Percentiles rank a stretch among this genome's conserved stretches.
These are phyloP conservation scores for Barnettozyma pratensis DNA, from an alignment of 805 yeast genomes.

Conservation along the genomic window DNA sequence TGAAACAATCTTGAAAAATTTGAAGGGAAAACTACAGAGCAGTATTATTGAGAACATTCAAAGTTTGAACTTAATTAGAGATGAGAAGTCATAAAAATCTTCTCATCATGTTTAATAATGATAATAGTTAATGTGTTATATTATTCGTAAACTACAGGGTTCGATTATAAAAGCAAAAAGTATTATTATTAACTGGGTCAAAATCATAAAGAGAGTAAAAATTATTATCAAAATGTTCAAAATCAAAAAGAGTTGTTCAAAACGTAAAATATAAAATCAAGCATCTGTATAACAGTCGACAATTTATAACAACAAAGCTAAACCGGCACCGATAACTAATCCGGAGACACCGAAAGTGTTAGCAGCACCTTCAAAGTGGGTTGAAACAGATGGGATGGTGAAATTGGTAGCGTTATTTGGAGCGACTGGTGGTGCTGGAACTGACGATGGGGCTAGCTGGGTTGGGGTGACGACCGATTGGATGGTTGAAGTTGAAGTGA, in stretches of 20 bases:
- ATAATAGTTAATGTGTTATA: not conserved
- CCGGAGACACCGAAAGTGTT: slow-evolving; percentile 4
- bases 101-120: too few relatives aligned
- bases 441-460: not conserved
- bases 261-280: not conserved
- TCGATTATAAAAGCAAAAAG: too few relatives aligned
- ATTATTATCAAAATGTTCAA: not conserved
- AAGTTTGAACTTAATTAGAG: slow-evolving; percentile 2
- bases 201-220: not conserved
- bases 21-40: slow-evolving; percentile 9
- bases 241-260: not conserved
- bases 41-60: not conserved
- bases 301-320: slow-evolving; percentile 8
- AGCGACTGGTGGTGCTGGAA: not conserved
- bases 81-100: not conserved
- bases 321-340: slow-evolving; percentile 4
- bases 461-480: not conserved
- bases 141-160: too few relatives aligned
- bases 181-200: too few relatives aligned
- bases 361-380: slow-evolving; percentile 9
- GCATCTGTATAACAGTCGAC: not conserved
- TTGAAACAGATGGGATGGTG: slow-evolving; percentile 5
- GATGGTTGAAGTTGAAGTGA: not conserved
- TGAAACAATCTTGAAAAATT: slow-evolving; percentile 7
- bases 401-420: not conserved